These are phyloP conservation scores for Alternaria metachromatica DNA, from an alignment of 2,329 filamentous ascomycete genomes.

Conservation along the genomic window DNA sequence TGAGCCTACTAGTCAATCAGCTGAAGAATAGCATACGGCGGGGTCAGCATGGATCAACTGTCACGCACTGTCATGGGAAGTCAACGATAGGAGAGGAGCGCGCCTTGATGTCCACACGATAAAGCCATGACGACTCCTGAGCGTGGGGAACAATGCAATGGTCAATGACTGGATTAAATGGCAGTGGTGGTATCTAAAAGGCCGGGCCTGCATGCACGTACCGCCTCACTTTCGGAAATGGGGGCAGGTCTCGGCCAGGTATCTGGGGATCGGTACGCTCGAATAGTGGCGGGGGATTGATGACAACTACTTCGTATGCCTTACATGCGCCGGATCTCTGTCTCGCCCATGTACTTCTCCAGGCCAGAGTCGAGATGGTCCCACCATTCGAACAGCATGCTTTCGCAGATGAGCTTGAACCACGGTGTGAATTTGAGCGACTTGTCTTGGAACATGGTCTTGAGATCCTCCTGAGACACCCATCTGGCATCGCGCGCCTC, in stretches of 20 bases:
- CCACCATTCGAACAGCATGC: slow-evolving; percentile 99
- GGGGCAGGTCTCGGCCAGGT: slow-evolving; percentile 19
- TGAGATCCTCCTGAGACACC: slow-evolving; percentile 81
- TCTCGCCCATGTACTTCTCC: slow-evolving; percentile 85
- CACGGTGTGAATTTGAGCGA: slow-evolving; percentile 90
- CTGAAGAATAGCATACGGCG: slow-evolving; percentile 2
- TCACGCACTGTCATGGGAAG: slow-evolving; percentile 16
- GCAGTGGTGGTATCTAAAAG: slow-evolving; percentile 36
- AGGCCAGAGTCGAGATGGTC: slow-evolving; percentile 79
- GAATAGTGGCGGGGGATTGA: background rate
- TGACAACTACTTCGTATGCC: background rate
- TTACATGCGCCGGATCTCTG: slow-evolving; percentile 84
- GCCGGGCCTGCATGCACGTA: slow-evolving; percentile 28
- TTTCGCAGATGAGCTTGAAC: slow-evolving; percentile 99
- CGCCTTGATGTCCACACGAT: slow-evolving; percentile 23
- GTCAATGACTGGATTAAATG: slow-evolving; percentile 27
- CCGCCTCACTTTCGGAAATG: slow-evolving; percentile 30
- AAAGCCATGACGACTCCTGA: slow-evolving; percentile 33
- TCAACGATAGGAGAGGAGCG: slow-evolving; percentile 30
- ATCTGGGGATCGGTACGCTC: background rate
- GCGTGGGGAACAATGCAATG: slow-evolving; percentile 33
- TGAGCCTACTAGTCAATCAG: slow-evolving; percentile 13
- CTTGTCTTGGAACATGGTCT: slow-evolving; percentile 82
- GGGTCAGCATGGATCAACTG: slow-evolving; percentile 15
- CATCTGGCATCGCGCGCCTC: slow-evolving; percentile 88